Base-by-base conservation (phyloP, 345 rosid species). In the Heritiera fomes region DNA sequence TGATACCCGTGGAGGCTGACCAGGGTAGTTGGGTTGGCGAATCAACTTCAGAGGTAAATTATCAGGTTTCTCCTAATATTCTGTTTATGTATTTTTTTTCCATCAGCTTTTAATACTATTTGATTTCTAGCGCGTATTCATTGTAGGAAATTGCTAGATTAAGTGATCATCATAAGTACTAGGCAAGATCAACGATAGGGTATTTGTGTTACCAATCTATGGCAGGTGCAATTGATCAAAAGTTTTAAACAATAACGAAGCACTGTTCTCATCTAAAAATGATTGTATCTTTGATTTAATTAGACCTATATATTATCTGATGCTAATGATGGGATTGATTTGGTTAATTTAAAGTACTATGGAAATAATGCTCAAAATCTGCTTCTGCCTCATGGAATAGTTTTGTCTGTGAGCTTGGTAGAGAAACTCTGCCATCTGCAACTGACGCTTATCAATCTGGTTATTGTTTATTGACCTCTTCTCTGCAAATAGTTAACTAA, bases 21-120 rank as follows among this genome's bases (percentile, higher is more conserved):
- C 89, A 83, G 84, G 97, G 90, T 75, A 87, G 74, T 79, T 89
- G 90, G 92, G 77, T 76, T 6, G 77, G 86, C 13, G 92, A 92
- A 41, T 88, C 91, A 71, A 85, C 87, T 83, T 72, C 87, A 12
- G 97, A 92, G 97, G 98, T 95, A 83, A 67, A 73, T 82, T 82
- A 62, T 70, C 60, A 10, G 63, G 63, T 79, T 74, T n/a, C 34
- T 62, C 8, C 18, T 47, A 38, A 40, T 14, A 38, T 66, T 66
- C 56, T 65, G 62, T 38, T 71, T 8, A 28, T 67, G 8, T 14
- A 68, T 30, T 58, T 15, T 71, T 11, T 56, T 32, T 15, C 17
- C 15, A 18, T 56, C 59, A 38, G 28, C 47, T 79, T 56, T 18
- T 61, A 9, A 9, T 41, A 40, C 52, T 2, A 15, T 68, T 77